These are phyloP conservation scores for Lasiodiplodia hormozganensis DNA, from an alignment of 2,329 filamentous ascomycete genomes.

Conservation along the genomic window DNA sequence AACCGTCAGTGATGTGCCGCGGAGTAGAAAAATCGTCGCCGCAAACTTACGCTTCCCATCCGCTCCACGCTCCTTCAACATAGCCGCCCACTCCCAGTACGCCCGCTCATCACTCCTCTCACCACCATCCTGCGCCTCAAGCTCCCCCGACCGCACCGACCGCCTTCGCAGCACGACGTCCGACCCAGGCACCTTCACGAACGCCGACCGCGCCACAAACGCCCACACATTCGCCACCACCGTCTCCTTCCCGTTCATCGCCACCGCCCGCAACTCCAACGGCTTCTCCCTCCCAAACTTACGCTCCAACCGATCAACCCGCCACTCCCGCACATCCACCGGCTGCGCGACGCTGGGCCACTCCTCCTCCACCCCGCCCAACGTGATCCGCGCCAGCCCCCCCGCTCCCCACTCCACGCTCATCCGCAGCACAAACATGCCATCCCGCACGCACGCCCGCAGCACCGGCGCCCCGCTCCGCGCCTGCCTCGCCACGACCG, in stretches of 20 bases:
- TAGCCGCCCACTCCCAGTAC: constrained; percentile 35
- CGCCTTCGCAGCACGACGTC: constrained; percentile 49
- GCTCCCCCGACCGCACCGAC: constrained; percentile 35
- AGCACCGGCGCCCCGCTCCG: background rate
- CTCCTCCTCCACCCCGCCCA: background rate
- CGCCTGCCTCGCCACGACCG: constrained; percentile 30
- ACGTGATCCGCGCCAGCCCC: background rate
- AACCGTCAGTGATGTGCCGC: background rate
- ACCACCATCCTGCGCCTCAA: background rate
- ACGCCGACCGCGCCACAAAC: constrained; percentile 40
- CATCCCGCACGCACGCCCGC: background rate
- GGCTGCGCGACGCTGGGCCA: background rate
- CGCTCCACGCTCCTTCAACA: constrained; percentile 32
- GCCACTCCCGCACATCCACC: background rate
- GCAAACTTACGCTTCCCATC: constrained; percentile 33
- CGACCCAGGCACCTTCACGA: constrained; percentile 50
- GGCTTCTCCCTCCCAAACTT: constrained; percentile 41
- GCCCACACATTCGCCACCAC: constrained; percentile 44
- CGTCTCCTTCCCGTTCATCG: constrained; percentile 51
- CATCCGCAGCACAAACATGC: background rate
- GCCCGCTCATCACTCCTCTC: background rate
- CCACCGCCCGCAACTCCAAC: constrained; percentile 44
- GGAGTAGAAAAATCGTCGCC: background rate
- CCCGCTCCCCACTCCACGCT: background rate
- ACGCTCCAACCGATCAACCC: constrained; percentile 36